Conservation (phyloP, 495 filamentous ascomycete species). For the Cercophora samala region DNA sequence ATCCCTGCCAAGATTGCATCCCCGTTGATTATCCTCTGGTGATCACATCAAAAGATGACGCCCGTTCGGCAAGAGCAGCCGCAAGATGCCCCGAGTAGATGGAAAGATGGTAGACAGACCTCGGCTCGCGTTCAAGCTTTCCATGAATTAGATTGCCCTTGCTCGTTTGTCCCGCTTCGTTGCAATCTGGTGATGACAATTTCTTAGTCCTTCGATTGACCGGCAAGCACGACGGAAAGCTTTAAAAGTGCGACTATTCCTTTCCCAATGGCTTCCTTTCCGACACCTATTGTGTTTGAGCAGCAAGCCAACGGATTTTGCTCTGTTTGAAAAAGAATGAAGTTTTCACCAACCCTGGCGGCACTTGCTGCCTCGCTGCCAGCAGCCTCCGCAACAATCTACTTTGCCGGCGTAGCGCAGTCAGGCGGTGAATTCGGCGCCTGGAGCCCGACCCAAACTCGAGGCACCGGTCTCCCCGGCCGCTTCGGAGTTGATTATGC, state of each 20-base stretch:
- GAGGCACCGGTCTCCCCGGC: slow-evolving; percentile 49
- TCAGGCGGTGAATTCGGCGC: slow-evolving; percentile 54
- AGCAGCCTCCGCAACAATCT: slow-evolving; percentile 46
- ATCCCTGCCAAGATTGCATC: neutral
- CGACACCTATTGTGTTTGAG: neutral
- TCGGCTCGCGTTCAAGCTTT: neutral
- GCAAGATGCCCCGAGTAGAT: neutral
- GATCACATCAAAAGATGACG: neutral
- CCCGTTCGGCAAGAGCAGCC: neutral
- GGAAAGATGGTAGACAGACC: neutral
- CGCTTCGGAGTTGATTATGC: slow-evolving; percentile 50
- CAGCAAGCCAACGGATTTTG: neutral
- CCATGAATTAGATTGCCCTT: neutral
- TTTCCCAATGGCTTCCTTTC: neutral
- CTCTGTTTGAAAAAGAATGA: slow-evolving; percentile 37
- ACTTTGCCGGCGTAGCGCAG: slow-evolving; percentile 53
- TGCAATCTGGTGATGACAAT: neutral
- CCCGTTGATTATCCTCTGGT: neutral
- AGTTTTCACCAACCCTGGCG: slow-evolving; percentile 22
- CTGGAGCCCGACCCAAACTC: slow-evolving; percentile 36
- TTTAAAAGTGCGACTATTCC: neutral
- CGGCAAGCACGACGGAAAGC: neutral
- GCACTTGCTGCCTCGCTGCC: slow-evolving; percentile 31
- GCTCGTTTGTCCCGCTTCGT: neutral
- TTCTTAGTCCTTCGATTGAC: neutral